phyloP scores from a whole-genome alignment of 2,329 filamentous ascomycete species.

The Beauveria asiatica region DNA sequence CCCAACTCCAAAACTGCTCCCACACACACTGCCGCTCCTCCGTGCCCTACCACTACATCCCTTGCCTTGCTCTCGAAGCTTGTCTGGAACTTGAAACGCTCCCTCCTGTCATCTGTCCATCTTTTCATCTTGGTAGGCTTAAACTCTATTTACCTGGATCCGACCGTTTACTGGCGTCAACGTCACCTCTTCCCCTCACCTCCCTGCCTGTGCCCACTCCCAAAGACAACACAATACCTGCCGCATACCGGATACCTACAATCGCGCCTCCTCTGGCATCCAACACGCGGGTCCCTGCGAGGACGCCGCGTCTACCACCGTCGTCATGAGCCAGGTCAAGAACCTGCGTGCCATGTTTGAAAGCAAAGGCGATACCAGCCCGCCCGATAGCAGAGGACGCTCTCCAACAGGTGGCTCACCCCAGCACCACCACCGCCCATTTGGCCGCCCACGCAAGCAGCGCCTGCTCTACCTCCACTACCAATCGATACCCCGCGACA shows the following conservation, averaged over 20 bases:
- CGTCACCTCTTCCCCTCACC: not conserved
- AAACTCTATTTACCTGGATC: conserved; percentile 7
- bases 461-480: not conserved
- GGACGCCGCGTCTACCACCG: conserved; percentile 17
- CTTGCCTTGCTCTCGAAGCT: conserved; percentile 4
- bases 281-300: conserved; percentile 5
- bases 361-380: conserved; percentile 56
- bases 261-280: conserved; percentile 1
- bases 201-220: conserved; percentile 2
- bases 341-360: conserved; percentile 77
- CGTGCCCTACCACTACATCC: conserved; percentile 1
- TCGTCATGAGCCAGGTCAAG: conserved; percentile 58
- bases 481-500: not conserved
- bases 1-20: conserved; percentile 10
- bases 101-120: conserved; percentile 8
- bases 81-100: conserved; percentile 5
- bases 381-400: conserved; percentile 57
- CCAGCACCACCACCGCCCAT: conserved; percentile 15
- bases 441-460: not conserved
- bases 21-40: not conserved
- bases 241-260: conserved; percentile 5
- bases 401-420: conserved; percentile 46
- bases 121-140: conserved; percentile 6
- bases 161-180: conserved; percentile 5
- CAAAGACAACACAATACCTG: conserved; percentile 4